A percentile compares a stretch with the other conserved stretches of the same genome.
Conservation (phyloP, 2,329 filamentous ascomycete genomes). For the Talaromyces sp. region DNA sequence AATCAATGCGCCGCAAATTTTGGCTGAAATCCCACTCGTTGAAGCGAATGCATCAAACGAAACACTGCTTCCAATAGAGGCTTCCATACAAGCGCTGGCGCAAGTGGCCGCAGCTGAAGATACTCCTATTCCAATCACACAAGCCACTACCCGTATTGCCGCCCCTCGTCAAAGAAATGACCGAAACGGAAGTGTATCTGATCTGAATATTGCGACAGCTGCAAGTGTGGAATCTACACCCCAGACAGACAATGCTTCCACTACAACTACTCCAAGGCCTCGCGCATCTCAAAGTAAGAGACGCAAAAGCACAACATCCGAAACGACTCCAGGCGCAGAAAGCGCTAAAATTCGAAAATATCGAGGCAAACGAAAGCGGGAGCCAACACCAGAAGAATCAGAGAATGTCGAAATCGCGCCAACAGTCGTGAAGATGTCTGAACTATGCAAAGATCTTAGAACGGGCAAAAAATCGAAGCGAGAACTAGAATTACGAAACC, state of each 20-base stretch:
- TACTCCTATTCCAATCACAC: not conserved
- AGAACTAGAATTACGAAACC: conserved; percentile 55
- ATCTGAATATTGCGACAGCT: not conserved
- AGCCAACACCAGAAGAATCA: conserved; percentile 47
- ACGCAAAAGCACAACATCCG: conserved; percentile 25
- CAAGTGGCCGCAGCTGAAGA: not conserved
- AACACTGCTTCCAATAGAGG: not conserved
- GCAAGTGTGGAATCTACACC: not conserved
- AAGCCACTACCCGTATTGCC: not conserved
- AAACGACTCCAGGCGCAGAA: conserved; percentile 14
- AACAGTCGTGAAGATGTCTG: conserved; percentile 54
- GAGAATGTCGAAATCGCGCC: conserved; percentile 52
- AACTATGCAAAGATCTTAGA: conserved; percentile 52
- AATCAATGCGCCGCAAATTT: not conserved
- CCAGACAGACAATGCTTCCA: not conserved
- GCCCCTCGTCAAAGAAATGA: not conserved
- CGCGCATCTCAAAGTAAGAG: conserved; percentile 27
- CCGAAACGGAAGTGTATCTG: not conserved
- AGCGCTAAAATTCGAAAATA: conserved; percentile 25
- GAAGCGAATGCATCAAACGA: not conserved
- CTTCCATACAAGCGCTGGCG: conserved; percentile 1
- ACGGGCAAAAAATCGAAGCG: conserved; percentile 55
- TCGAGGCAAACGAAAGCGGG: conserved; percentile 35
- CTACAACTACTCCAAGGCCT: conserved; percentile 22
- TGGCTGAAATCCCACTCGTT: not conserved